Conservation (phyloP, 2,329 filamentous ascomycete species). For the Mariannaea elegans region DNA sequence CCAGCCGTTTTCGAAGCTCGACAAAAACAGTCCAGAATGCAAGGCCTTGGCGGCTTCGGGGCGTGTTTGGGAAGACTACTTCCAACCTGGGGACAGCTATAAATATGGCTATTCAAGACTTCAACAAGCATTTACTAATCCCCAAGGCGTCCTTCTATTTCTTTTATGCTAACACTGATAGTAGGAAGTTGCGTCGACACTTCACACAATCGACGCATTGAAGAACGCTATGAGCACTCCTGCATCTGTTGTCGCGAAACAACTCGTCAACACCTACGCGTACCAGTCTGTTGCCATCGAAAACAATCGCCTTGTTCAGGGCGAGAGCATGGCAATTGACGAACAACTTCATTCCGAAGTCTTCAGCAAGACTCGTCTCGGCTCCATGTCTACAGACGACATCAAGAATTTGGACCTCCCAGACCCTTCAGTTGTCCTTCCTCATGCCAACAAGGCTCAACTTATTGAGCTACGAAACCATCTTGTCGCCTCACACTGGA, state of each 20-base stretch:
- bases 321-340: background rate
- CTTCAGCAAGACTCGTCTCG: background rate
- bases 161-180: background rate
- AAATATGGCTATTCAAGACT: background rate
- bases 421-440: background rate
- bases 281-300: constrained; percentile 17
- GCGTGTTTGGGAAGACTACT: constrained; percentile 6
- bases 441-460: background rate
- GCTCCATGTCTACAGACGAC: background rate
- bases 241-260: background rate
- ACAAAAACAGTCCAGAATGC: background rate
- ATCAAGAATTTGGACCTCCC: background rate
- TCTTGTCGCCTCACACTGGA: constrained; percentile 10
- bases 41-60: background rate
- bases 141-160: background rate
- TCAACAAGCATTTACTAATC: background rate
- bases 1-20: background rate
- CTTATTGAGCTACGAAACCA: constrained; percentile 11
- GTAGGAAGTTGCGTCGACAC: background rate
- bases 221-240: background rate
- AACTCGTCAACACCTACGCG: constrained; percentile 1
- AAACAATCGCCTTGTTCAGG: background rate
- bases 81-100: background rate
- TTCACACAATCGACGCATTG: constrained; percentile 1
- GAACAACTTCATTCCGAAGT: background rate